Base-by-base conservation (phyloP, 306 rosid genomes). In the Leucaena leucocephala region DNA sequence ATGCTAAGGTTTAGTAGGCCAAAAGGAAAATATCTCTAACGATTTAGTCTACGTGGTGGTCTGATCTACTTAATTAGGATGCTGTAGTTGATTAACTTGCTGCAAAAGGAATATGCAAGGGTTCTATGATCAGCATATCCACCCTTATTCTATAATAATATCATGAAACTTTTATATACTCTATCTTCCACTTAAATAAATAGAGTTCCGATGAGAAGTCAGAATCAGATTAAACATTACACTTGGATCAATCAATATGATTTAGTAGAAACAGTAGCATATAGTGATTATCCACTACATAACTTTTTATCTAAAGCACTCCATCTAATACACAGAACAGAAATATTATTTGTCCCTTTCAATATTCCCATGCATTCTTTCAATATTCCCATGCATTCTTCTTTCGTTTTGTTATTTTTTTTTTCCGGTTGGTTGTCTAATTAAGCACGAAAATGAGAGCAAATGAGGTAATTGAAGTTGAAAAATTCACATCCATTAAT, bases 381-480 rank as follows among this genome's bases (percentile, higher is more conserved):
- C 61, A 63, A 36, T 76, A 19, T 13, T 11, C 54, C 65, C 65
- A 10, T 57, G 76, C 11, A 19, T 78, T 72, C 1, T 48, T 19
- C 35, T 19, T n/a, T 6, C 40, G 3, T 22, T 82, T 44, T 22
- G 39, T 45, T 52, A 3, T 65, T 45, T 52, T 14, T 64, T 50
- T 21, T 33, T n/a, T 61, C 67, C 11, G 67, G 67, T 50, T 73
- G 75, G 49, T 80, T 40, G 48, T 65, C 75, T 35, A 80, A 50
- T 39, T 22, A 74, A 19, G 66, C 43, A 50, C 38, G 78, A 34
- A 79, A 61, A 82, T 49, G 45, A 79, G 82, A 68, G n/a, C 21
- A 77, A 35, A 45, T 78, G 84, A 84, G 74, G 74, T 76, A 82
- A 84, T 6, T 21, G 66, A 22, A 22, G 38, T 59, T 59, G 66